These are phyloP conservation scores for Parastagonospora nodorum DNA, from an alignment of 2,329 filamentous ascomycete species.

Conservation along the genomic window DNA sequence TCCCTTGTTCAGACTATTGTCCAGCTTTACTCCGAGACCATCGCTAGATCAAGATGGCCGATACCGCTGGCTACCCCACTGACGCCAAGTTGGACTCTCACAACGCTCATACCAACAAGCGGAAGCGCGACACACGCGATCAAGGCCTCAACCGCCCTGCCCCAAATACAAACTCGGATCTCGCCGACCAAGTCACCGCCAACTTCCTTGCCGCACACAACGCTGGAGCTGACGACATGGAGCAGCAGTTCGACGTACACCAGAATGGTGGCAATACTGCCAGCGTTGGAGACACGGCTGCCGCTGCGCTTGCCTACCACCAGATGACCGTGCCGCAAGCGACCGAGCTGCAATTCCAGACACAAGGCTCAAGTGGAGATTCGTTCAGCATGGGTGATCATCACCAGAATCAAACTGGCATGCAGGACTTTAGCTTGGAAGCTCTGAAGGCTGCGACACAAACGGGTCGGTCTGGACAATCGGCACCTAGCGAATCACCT, in stretches of 20 bases:
- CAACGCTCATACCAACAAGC: constrained; percentile 47
- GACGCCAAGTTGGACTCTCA: constrained; percentile 42
- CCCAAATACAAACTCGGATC: constrained; percentile 39
- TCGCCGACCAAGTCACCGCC: constrained; percentile 45
- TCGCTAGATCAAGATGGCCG: constrained; percentile 35
- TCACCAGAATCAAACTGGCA: constrained; percentile 44
- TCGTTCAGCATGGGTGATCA: constrained; percentile 53
- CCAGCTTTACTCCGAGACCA: constrained; percentile 9
- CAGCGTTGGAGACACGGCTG: constrained; percentile 63
- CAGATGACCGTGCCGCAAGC: constrained; percentile 63
- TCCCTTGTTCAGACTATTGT: constrained; percentile 4
- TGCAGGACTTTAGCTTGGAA: constrained; percentile 52
- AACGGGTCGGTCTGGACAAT: constrained; percentile 53
- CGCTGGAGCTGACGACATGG: constrained; percentile 48
- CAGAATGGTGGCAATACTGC: constrained; percentile 60
- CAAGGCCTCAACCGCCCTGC: constrained; percentile 47
- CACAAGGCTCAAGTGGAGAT: constrained; percentile 50
- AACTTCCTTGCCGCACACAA: constrained; percentile 49
- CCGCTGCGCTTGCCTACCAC: constrained; percentile 59
- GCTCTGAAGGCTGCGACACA: constrained; percentile 55
- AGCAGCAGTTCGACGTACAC: constrained; percentile 49
- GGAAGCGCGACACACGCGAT: constrained; percentile 54
- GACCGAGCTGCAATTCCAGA: constrained; percentile 59
- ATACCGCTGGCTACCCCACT: constrained; percentile 46
- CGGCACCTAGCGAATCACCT: constrained; percentile 41